phyloP scores from a whole-genome alignment of 352 stramenopile genomes.

The Phytopythium chamaehyphon region DNA sequence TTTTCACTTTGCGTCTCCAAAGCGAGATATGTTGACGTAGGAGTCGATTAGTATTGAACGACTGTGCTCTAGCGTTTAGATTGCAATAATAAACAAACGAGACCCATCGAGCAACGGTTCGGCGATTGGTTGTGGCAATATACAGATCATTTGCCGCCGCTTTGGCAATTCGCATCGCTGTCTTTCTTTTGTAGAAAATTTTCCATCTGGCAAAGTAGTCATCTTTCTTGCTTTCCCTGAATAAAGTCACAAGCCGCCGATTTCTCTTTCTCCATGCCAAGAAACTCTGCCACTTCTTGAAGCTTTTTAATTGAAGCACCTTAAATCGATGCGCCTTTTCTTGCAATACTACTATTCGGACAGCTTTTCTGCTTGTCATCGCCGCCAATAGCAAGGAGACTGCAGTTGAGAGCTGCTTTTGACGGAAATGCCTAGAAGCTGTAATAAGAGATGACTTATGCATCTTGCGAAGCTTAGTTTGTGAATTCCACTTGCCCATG shows the following conservation, averaged over 20 bases:
- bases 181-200: conserved; percentile 13
- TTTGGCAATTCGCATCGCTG: conserved; percentile 1
- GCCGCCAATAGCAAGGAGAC: no score
- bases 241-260: conserved; percentile 17
- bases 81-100: conserved; percentile 8
- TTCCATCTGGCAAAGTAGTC: conserved; percentile 29
- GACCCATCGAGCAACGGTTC: conserved; percentile 2
- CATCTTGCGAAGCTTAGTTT: no score
- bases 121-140: conserved; percentile 13
- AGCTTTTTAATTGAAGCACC: neutral
- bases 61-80: conserved; percentile 6
- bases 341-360: neutral
- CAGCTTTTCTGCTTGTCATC: neutral
- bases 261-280: conserved; percentile 21
- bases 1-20: conserved; percentile 22
- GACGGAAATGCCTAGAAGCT: no score
- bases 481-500: no score
- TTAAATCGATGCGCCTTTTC: neutral
- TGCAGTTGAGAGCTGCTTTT: no score
- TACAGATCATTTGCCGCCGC: conserved; percentile 21
- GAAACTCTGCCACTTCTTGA: conserved; percentile 19
- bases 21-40: conserved; percentile 2
- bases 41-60: conserved; percentile 10
- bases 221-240: conserved; percentile 20
- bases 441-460: no score